phyloP scores from a whole-genome alignment of 129 eudicot species.

The Saposhnikovia divaricata region DNA sequence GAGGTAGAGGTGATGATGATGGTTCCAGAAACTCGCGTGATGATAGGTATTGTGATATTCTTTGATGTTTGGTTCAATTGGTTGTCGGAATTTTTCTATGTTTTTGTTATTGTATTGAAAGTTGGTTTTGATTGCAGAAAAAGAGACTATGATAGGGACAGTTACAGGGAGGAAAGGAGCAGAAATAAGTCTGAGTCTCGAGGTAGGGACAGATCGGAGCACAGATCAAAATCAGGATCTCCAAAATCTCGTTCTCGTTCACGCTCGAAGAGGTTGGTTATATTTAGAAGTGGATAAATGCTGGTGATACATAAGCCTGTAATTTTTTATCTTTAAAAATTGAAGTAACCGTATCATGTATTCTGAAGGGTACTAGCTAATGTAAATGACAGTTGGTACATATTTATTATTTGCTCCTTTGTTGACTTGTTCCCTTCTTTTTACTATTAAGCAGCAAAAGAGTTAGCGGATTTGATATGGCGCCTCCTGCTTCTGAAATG shows the following conservation, averaged over 20 bases:
- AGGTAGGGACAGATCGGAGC: constrained; percentile 76
- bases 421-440: background rate
- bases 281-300: background rate
- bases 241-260: constrained; percentile 49
- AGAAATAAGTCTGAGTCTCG: constrained; percentile 67
- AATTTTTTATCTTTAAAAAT: background rate
- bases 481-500: constrained; percentile 92
- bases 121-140: constrained; percentile 37
- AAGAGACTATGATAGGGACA: constrained; percentile 62
- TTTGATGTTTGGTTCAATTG: too few relatives aligned
- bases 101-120: background rate
- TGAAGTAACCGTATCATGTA: background rate
- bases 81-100: background rate
- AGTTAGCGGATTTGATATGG: constrained; percentile 97
- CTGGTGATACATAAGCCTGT: background rate
- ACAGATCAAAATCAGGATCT: constrained; percentile 49
- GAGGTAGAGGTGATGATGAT: constrained; percentile 78
- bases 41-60: constrained; percentile 40
- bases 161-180: constrained; percentile 56
- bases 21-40: constrained; percentile 50
- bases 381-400: background rate
- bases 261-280: constrained; percentile 74
- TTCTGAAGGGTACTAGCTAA: background rate
- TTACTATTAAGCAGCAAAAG: constrained; percentile 61
- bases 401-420: background rate